Evolutionary conservation across 1,139 yeast species (phyloP).

Genomic region (Protomyces macrosporus): DNA sequence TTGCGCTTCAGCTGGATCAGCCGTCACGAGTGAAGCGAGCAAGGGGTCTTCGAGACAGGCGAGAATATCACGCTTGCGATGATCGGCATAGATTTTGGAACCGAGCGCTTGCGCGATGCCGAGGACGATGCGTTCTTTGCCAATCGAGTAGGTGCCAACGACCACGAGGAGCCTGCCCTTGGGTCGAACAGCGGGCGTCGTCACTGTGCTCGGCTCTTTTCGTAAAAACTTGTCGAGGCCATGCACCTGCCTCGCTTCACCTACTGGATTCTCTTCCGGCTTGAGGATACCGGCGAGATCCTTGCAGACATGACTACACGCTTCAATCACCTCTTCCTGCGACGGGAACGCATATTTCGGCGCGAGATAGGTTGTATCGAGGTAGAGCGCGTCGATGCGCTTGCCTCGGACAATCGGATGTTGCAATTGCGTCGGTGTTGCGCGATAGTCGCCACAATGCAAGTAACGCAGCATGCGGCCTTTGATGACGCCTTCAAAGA

Average conservation of each 20-base stretch:
- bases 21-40: constrained; percentile 41
- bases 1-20: constrained; percentile 48
- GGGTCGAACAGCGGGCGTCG: constrained; percentile 35
- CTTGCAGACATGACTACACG: constrained; percentile 52
- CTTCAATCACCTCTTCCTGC: constrained; percentile 61
- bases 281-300: constrained; percentile 34
- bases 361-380: constrained; percentile 83
- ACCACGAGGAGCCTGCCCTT: constrained; percentile 50
- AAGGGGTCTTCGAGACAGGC: constrained; percentile 43
- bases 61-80: constrained; percentile 48
- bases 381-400: constrained; percentile 55
- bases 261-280: constrained; percentile 34
- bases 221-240: constrained; percentile 9
- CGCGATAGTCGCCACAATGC: constrained; percentile 93
- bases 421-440: constrained; percentile 41
- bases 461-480: constrained; percentile 40
- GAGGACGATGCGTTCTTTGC: constrained; percentile 80
- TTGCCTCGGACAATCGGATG: constrained; percentile 34
- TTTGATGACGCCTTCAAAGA: constrained; percentile 53
- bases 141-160: constrained; percentile 88
- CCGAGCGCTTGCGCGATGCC: constrained; percentile 52
- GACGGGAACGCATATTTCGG: constrained; percentile 72
- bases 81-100: constrained; percentile 51
- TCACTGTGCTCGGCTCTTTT: constrained; percentile 40
- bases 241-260: constrained; percentile 6